These are phyloP conservation scores for Aureobasidium vineae DNA, from an alignment of 2,329 filamentous ascomycete species.

Conservation along the genomic window DNA sequence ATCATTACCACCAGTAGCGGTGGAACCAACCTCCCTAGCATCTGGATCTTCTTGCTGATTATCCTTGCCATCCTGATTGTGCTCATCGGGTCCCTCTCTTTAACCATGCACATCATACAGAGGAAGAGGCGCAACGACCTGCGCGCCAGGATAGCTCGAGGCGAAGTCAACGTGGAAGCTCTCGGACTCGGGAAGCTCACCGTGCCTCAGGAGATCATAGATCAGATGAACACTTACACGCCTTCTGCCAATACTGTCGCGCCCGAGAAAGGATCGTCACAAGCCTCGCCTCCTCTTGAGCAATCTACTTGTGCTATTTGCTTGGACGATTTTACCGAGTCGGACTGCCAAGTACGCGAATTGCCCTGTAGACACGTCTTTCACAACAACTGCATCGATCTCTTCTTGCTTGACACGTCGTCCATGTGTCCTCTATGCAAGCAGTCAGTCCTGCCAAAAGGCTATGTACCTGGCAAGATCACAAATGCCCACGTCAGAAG, in stretches of 20 bases:
- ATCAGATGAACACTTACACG: constrained; percentile 72
- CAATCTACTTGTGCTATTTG: constrained; percentile 92
- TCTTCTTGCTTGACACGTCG: constrained; percentile 73
- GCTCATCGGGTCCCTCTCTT: constrained; percentile 65
- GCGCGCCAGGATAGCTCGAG: constrained; percentile 66
- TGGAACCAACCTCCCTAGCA: constrained; percentile 56
- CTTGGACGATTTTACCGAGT: constrained; percentile 71
- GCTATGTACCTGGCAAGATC: constrained; percentile 56
- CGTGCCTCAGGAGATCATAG: constrained; percentile 69
- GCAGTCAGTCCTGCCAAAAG: constrained; percentile 71
- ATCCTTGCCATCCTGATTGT: constrained; percentile 69
- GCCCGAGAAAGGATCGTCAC: constrained; percentile 27
- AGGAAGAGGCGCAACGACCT: constrained; percentile 66
- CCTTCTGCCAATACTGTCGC: not conserved
- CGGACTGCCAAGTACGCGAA: constrained; percentile 72
- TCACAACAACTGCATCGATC: constrained; percentile 87
- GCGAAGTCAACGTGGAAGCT: constrained; percentile 82
- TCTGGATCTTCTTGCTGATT: constrained; percentile 75
- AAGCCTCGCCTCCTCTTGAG: constrained; percentile 48
- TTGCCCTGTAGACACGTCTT: constrained; percentile 90
- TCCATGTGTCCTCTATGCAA: constrained; percentile 93
- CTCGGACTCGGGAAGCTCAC: constrained; percentile 80
- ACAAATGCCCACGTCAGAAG: constrained; percentile 85
- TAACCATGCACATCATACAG: constrained; percentile 75
- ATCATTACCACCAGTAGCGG: constrained; percentile 47